Percentiles rank a stretch among this genome's conserved stretches.
Evolutionary conservation across 2,329 filamentous ascomycete species (phyloP).

Genomic region (Pseudopyricularia javanii): DNA sequence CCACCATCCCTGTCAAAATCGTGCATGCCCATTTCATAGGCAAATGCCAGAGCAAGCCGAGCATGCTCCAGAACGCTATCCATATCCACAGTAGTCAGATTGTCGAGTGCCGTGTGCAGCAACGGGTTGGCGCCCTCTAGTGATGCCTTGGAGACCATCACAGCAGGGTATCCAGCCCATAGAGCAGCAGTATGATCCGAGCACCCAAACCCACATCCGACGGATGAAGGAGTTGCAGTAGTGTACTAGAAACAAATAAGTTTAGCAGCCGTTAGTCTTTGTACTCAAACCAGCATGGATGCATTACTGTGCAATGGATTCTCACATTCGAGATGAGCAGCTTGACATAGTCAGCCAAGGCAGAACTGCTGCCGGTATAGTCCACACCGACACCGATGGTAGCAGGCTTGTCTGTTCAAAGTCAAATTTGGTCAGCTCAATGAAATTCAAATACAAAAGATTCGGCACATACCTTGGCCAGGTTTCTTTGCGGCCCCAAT

Average conservation of each 20-base stretch:
- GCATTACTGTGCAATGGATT: constrained; percentile 6
- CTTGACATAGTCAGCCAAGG: constrained; percentile 88
- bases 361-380: constrained; percentile 72
- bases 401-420: neutral
- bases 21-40: constrained; percentile 30
- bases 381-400: constrained; percentile 45
- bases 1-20: constrained; percentile 10
- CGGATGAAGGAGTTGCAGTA: constrained; percentile 12
- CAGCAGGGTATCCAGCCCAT: constrained; percentile 51
- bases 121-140: constrained; percentile 51
- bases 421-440: neutral
- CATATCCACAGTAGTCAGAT: constrained; percentile 55
- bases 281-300: neutral
- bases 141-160: constrained; percentile 50
- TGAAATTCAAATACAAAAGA: neutral
- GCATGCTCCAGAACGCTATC: constrained; percentile 55
- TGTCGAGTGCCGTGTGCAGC: constrained; percentile 63
- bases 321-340: neutral
- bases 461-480: neutral
- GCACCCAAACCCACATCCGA: constrained; percentile 43
- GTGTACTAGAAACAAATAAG: constrained; percentile 55
- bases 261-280: constrained; percentile 31
- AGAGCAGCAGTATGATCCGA: constrained; percentile 56
- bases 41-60: constrained; percentile 31
- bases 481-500: constrained; percentile 40